Evolutionary conservation across 192 early-diverging fungal species (phyloP), one percentile per base, ranked within the genome.

Genomic region (Kickxella alabastrina): DNA sequence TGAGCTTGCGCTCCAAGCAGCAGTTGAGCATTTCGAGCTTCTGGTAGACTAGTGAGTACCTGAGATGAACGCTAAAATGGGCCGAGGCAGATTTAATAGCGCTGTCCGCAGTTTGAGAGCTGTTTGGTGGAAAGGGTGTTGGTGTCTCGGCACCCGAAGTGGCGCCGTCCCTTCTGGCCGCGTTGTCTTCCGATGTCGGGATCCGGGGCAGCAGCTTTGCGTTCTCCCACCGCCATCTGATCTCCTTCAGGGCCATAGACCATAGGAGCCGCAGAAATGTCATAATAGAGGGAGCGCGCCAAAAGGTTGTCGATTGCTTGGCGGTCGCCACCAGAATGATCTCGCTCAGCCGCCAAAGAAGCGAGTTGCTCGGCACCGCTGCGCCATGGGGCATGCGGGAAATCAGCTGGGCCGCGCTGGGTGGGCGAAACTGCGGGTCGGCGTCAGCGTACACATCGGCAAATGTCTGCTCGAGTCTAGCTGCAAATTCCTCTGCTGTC

Each of bases 11-110:
- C 18, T 74, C 58, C 31, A 85, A 75, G 60, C 89, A 91, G 54
- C 85, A 88, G 62, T 91, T 91, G 42, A 91, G 68, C 87, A 91
- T 89, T 28, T 84, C 79, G 12, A 91, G 63, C 40, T 89, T 91
- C 78, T 89, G 86, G 57, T 87, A 76, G 1, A 83, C 56, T 21
- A 88, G 57, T 44, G 80, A 80, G 52, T 77, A 87, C n/a, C 75
- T 68, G 4, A 90, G 60, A 46, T 88, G 84, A 12, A 88, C 82
- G 5, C 40, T 35, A 39, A 26, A 62, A 13, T 45, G 54, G 14
- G 50, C 26, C 26, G 29, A 34, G 31, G 10, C 48, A 37, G 23
- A 42, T 17, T 34, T 56, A 15, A 21, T 9, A 17, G 10, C n/a
- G 44, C 19, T 59, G 63, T 43, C 57, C 48, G 45, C 38, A 26